A percentile compares a stretch with the other conserved stretches of the same genome.
Evolutionary conservation across 2,329 filamentous ascomycete genomes (phyloP).

Genomic region (Neurospora sp.): DNA sequence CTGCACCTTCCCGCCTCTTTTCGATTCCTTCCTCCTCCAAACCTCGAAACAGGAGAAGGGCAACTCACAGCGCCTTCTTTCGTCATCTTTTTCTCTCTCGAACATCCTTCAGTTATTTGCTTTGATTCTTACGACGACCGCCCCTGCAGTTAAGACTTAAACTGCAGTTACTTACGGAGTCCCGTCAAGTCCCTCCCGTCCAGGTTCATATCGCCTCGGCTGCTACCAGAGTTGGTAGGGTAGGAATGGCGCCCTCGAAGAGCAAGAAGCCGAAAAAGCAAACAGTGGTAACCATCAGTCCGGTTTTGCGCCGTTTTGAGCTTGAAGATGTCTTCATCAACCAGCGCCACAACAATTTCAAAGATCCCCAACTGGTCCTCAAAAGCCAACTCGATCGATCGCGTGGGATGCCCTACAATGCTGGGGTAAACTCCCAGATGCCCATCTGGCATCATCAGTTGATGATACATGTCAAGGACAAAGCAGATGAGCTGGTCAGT

Average conservation of each 20-base stretch:
- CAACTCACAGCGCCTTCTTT: not conserved
- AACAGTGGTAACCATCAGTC: slow-evolving; percentile 1
- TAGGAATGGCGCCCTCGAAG: slow-evolving; percentile 7
- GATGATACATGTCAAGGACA: slow-evolving; percentile 19
- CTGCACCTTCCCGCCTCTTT: not conserved
- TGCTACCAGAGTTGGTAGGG: not conserved
- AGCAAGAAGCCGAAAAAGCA: slow-evolving; percentile 2
- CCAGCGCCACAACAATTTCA: slow-evolving; percentile 12
- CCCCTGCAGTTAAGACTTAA: not conserved
- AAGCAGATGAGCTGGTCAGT: slow-evolving; percentile 16
- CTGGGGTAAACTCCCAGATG: slow-evolving; percentile 7
- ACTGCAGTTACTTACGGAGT: not conserved
- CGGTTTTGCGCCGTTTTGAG: slow-evolving; percentile 9
- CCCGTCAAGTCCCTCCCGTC: not conserved
- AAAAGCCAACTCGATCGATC: slow-evolving; percentile 14
- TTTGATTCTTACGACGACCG: not conserved
- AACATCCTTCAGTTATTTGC: not conserved
- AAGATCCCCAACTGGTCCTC: slow-evolving; percentile 16
- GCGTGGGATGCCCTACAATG: slow-evolving; percentile 9
- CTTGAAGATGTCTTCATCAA: slow-evolving; percentile 12
- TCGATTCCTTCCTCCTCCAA: not conserved
- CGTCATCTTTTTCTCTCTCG: not conserved
- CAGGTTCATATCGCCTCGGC: not conserved
- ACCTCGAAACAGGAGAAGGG: not conserved
- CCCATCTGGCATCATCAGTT: slow-evolving; percentile 12